These are phyloP conservation scores for Sutorius eximius DNA, from an alignment of 1,284 basidiomycete genomes.

Conservation along the genomic window DNA sequence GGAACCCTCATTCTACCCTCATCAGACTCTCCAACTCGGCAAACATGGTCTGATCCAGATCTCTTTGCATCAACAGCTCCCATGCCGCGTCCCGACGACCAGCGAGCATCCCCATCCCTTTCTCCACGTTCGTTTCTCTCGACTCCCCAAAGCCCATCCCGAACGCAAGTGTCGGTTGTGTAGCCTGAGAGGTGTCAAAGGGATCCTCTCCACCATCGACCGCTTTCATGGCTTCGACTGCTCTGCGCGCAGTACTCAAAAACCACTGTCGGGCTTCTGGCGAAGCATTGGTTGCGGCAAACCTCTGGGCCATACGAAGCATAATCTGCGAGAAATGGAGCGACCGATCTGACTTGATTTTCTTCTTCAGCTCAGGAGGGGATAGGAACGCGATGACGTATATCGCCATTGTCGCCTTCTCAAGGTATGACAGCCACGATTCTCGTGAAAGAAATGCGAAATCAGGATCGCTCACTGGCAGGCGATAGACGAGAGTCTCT, in stretches of 20 bases:
- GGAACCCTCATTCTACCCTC: constrained; percentile 51
- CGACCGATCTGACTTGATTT: constrained; percentile 59
- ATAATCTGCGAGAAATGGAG: constrained; percentile 64
- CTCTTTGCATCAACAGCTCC: constrained; percentile 65
- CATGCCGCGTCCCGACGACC: constrained; percentile 69
- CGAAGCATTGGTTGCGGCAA: constrained; percentile 46
- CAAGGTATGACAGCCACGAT: constrained; percentile 75
- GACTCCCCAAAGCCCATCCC: constrained; percentile 78
- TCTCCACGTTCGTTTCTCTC: constrained; percentile 61
- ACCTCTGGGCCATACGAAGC: constrained; percentile 64
- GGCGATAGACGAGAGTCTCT: constrained; percentile 71
- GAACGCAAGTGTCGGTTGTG: constrained; percentile 60
- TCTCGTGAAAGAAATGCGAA: constrained; percentile 69
- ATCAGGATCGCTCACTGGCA: constrained; percentile 79
- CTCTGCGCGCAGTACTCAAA: constrained; percentile 66
- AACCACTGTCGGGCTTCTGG: constrained; percentile 57
- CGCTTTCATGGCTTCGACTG: constrained; percentile 82
- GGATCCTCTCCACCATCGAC: constrained; percentile 79
- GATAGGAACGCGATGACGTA: constrained; percentile 89
- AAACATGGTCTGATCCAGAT: constrained; percentile 71
- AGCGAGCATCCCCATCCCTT: constrained; percentile 73
- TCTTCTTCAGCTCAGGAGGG: constrained; percentile 68
- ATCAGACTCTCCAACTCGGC: constrained; percentile 73
- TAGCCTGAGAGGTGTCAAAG: constrained; percentile 63
- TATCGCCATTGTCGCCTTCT: constrained; percentile 76